These are phyloP conservation scores for Pestalotiopsis sp. DNA, from an alignment of 2,329 filamentous ascomycete genomes.

Conservation along the genomic window DNA sequence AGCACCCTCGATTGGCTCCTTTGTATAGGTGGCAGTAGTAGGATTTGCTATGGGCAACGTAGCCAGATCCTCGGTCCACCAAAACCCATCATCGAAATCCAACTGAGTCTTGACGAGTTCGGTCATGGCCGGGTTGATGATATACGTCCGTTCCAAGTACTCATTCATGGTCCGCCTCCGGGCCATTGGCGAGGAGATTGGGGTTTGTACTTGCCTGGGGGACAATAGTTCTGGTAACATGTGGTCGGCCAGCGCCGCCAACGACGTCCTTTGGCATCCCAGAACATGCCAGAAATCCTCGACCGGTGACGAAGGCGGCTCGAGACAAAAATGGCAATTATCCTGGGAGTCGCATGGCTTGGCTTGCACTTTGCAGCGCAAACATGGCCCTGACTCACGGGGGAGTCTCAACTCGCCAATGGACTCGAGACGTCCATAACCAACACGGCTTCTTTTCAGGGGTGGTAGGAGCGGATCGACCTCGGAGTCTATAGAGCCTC, in stretches of 20 bases:
- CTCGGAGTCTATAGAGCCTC: constrained; percentile 48
- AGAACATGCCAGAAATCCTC: constrained; percentile 51
- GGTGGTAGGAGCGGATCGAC: constrained; percentile 57
- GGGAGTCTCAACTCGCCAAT: constrained; percentile 58
- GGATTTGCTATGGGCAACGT: constrained; percentile 41
- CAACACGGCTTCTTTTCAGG: constrained; percentile 54
- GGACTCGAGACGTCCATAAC: constrained; percentile 56
- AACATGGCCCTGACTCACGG: constrained; percentile 49
- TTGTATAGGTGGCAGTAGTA: constrained; percentile 39
- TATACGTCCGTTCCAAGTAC: constrained; percentile 49
- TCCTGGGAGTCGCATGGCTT: constrained; percentile 55
- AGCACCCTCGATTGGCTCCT: constrained; percentile 41
- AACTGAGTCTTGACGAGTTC: constrained; percentile 46
- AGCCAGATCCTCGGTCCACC: constrained; percentile 57
- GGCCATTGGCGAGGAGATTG: constrained; percentile 51
- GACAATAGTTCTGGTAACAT: constrained; percentile 52
- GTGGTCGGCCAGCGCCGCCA: constrained; percentile 49
- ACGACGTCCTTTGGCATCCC: constrained; percentile 53
- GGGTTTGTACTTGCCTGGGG: constrained; percentile 52
- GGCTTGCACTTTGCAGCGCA: constrained; percentile 52
- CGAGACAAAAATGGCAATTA: constrained; percentile 50
- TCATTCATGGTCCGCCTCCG: constrained; percentile 55
- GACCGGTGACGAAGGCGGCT: constrained; percentile 36
- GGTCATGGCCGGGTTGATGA: constrained; percentile 40
- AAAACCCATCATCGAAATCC: constrained; percentile 60